Conservation (phyloP, 2,329 filamentous ascomycete species). For the Fusarium circinatum region DNA sequence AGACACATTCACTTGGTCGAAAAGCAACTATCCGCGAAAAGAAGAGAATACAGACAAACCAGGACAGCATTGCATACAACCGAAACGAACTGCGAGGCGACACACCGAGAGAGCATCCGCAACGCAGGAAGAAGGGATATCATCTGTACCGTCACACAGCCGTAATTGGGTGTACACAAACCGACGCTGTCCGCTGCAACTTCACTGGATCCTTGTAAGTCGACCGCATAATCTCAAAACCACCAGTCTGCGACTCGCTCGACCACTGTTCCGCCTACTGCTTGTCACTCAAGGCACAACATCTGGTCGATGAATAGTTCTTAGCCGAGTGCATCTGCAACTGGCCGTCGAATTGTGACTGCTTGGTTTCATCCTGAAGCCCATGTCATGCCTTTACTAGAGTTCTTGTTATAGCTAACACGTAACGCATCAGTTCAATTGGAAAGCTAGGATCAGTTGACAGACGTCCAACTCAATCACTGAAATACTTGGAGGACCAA, state of each 20-base stretch:
- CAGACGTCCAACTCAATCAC: not conserved
- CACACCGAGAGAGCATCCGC: not conserved
- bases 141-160: conserved; percentile 17
- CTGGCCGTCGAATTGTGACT: conserved; percentile 42
- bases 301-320: conserved; percentile 29
- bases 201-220: conserved; percentile 42
- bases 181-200: conserved; percentile 9
- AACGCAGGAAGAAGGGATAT: conserved; percentile 7
- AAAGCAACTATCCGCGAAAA: conserved; percentile 20
- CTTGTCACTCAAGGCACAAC: conserved; percentile 31
- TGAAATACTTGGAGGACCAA: not conserved
- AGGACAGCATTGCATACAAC: conserved; percentile 12
- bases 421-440: conserved; percentile 3
- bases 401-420: conserved; percentile 24
- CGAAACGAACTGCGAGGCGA: conserved; percentile 33
- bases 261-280: conserved; percentile 9
- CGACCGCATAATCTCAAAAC: conserved; percentile 23
- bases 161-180: conserved; percentile 32
- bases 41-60: conserved; percentile 1
- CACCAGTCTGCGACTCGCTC: conserved; percentile 6
- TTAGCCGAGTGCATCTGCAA: conserved; percentile 42
- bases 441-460: not conserved
- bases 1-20: conserved; percentile 4
- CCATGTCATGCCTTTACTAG: not conserved
- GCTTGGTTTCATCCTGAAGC: conserved; percentile 15